Evolutionary conservation across 169 alveolate species (phyloP).

Genomic region (Babesia ovata): DNA sequence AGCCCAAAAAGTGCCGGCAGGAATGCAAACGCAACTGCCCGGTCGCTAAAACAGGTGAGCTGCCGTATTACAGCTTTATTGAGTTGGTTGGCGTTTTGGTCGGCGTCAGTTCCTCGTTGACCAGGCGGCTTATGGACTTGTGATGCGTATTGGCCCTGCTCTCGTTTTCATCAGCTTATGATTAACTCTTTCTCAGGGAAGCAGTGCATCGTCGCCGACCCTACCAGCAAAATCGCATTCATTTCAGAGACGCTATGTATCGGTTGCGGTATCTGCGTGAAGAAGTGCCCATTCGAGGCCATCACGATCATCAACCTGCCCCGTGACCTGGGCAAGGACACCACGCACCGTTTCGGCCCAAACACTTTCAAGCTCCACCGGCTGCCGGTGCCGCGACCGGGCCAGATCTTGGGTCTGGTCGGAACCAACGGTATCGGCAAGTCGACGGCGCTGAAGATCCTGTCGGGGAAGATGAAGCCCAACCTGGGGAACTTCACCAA

Average conservation of each 20-base stretch:
- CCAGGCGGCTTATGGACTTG: background rate
- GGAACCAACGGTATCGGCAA: slow-evolving; percentile 97
- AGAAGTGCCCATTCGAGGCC: slow-evolving; percentile 99
- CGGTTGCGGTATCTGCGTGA: slow-evolving; percentile 99
- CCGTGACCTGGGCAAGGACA: slow-evolving; percentile 90
- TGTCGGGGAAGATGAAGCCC: slow-evolving; percentile 96
- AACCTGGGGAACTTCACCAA: slow-evolving; percentile 94
- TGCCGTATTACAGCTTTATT: background rate
- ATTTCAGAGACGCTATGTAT: slow-evolving; percentile 97
- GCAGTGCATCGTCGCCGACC: slow-evolving; percentile 96
- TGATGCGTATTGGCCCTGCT: slow-evolving; percentile 48
- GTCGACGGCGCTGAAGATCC: slow-evolving; percentile 96
- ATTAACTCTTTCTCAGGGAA: slow-evolving; percentile 85
- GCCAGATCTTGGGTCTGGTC: slow-evolving; percentile 91
- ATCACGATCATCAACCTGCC: slow-evolving; percentile 98
- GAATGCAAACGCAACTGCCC: slow-evolving; percentile 93
- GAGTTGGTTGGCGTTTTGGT: background rate
- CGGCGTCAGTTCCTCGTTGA: background rate
- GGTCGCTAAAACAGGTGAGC: slow-evolving; percentile 68
- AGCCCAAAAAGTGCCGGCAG: slow-evolving; percentile 96
- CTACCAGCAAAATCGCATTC: slow-evolving; percentile 90
- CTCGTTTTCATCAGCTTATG: slow-evolving; percentile 85
- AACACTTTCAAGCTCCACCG: slow-evolving; percentile 98
- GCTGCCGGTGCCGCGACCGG: slow-evolving; percentile 98
- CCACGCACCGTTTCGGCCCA: slow-evolving; percentile 96